Evolutionary conservation across 106 monocot species (phyloP), one percentile per base, ranked within the genome.

Genomic region (Triglochin maritima): DNA sequence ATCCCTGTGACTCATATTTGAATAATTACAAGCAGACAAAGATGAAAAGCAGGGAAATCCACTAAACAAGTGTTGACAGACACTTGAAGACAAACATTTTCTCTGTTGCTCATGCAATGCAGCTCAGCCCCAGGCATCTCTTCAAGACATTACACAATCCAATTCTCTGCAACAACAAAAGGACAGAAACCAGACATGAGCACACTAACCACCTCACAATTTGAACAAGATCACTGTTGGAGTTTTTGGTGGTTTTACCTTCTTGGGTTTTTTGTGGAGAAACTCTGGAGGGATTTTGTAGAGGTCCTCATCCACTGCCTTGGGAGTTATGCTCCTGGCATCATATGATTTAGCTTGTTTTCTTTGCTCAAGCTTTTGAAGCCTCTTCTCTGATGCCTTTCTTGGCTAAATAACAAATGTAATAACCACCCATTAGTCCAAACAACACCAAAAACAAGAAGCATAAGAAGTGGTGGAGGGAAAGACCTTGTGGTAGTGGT

Each of bases 261-360:
- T 67, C 52, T 50, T 72, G 11, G 60, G 69, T 17, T 69, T 76
- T 13, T 62, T 17, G 9, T 7, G 9, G 12, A 69, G 69, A 12
- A 76, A 44, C 50, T 76, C 76, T 3, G 69, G 76, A 11, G 76
- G 76, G 49, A 76, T 76, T 69, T 76, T 76, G 76, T 69, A 76
- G 14, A 76, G 61, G 52, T 76, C 76, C 62, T 76, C 76, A 13
- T 76, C 76, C 13, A 76, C 76, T 5, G 76, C 76, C 46, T 76
- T 76, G 55, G 62, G 60, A 7, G 69, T 29, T 29, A 29, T 29
- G 29, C 29, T 29, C 29, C 29, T 29, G 29, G 29, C 29, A 29
- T 29, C 29, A 29, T 29, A 29, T 29, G 29, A 0, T 29, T 29
- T 29, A 29, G 29, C 29, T 29, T 29, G 29, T 29, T 29, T 29